Base-by-base conservation (phyloP, 495 filamentous ascomycete genomes). In the Talaromyces adpressus region DNA sequence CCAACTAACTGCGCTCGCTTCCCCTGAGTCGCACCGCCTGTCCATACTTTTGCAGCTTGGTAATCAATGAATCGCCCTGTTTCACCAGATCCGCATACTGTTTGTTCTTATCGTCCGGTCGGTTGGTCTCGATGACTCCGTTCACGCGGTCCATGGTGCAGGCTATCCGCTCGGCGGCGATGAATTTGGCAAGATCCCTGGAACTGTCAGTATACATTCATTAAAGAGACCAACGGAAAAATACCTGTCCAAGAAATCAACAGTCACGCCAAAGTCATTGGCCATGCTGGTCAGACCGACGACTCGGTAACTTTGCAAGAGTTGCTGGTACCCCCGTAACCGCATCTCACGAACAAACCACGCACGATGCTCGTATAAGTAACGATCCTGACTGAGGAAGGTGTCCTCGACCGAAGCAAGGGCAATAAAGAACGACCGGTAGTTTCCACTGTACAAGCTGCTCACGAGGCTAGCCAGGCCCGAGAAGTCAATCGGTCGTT, bases 291-390 rank as follows among this genome's bases (percentile, higher is more conserved):
- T 87, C 69, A 98, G 79, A 7, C 92, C 91, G 20, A 98, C 94
- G n/a, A 98, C 91, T 34, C 92, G 88, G 74, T 98, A 98, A 72
- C 90, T 94, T 78, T 97, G 92, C n/a, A 98, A 84, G 27, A 98
- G 84, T 77, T 98, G 94, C 75, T 94, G 90, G 74, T 98, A 98
- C 45, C 90, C 93, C 61, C 93, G 86, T 54, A 97, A 85, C 62
- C 94, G 87, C 94, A 98, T 98, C 80, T 98, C 94, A 34, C 94
- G 89, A 63, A 98, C 92, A 75, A 92, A 98, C 93, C 93, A 98
- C 63, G 86, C 84, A 65, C 87, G 88, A 76, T 98, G 94, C 79
- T 98, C 95, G 68, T 90, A 86, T 61, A 98, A 80, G 75, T 97
- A 96, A 45, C 94, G 89, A 69, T 98, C 95, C 70, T 93, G 90